Evolutionary conservation across 805 yeast genomes (phyloP).

Genomic region (Metschnikowia drakensbergensis): DNA sequence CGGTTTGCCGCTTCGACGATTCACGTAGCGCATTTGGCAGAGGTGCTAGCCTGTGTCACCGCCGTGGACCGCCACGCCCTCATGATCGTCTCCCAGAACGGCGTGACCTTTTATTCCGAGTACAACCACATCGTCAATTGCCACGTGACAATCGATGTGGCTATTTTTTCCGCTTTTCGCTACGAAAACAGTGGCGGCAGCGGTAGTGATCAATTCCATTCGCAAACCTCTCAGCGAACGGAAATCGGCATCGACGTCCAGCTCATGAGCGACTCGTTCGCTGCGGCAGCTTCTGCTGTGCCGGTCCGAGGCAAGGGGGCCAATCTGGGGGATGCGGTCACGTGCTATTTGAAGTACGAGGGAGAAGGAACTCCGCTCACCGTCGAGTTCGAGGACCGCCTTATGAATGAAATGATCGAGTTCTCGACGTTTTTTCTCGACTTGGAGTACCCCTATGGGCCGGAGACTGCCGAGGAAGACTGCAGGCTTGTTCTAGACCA

Average conservation of each 20-base stretch:
- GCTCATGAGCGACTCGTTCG: slow-evolving; percentile 34
- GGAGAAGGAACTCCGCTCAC: slow-evolving; percentile 40
- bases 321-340: slow-evolving; percentile 18
- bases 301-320: slow-evolving; percentile 2
- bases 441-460: slow-evolving; percentile 22
- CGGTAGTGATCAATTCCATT: background rate
- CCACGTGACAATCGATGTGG: slow-evolving; percentile 33
- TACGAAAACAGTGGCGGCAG: slow-evolving; percentile 8
- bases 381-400: slow-evolving; percentile 39
- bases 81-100: slow-evolving; percentile 29
- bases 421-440: slow-evolving; percentile 37
- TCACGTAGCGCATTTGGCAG: slow-evolving; percentile 37
- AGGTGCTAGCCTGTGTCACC: slow-evolving; percentile 31
- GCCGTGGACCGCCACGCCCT: slow-evolving; percentile 33
- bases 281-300: slow-evolving; percentile 26
- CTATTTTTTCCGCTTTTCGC: slow-evolving; percentile 32
- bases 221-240: slow-evolving; percentile 2
- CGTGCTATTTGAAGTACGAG: slow-evolving; percentile 34
- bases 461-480: slow-evolving; percentile 2
- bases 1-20: slow-evolving; percentile 35
- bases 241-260: slow-evolving; percentile 36
- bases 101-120: slow-evolving; percentile 33
- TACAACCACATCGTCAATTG: slow-evolving; percentile 36
- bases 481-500: slow-evolving; percentile 25
- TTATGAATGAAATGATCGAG: slow-evolving; percentile 40